phyloP scores from a whole-genome alignment of 768 basidiomycete species.

The Serendipita indica region DNA sequence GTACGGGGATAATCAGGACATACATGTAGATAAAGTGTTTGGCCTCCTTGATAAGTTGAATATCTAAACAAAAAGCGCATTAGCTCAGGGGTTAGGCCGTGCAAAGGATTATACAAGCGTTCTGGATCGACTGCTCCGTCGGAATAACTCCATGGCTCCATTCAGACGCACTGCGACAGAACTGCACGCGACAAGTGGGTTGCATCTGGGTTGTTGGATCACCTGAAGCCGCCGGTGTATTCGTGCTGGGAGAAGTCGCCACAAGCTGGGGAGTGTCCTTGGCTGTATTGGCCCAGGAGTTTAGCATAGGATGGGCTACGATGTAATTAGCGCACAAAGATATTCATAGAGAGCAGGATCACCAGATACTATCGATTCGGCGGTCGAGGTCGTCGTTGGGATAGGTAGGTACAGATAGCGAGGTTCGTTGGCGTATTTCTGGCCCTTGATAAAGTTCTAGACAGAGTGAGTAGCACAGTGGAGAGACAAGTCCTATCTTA shows the following conservation, averaged over 20 bases:
- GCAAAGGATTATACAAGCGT: conserved; percentile 52
- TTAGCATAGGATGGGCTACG: too few relatives aligned
- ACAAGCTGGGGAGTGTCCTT: background rate
- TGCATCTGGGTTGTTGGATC: background rate
- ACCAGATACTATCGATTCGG: too few relatives aligned
- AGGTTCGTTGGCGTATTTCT: background rate
- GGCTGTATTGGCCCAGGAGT: background rate
- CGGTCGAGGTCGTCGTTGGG: conserved; percentile 28
- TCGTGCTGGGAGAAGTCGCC: too few relatives aligned
- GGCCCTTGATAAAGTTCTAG: background rate
- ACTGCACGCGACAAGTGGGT: conserved; percentile 58
- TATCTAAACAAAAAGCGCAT: conserved; percentile 31
- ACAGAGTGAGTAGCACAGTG: background rate
- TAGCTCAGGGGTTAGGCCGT: background rate
- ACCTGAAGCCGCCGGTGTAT: background rate
- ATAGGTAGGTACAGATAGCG: conserved; percentile 11
- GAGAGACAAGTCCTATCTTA: background rate
- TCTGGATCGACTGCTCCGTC: conserved; percentile 82
- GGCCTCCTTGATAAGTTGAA: conserved; percentile 66
- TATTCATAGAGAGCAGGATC: too few relatives aligned
- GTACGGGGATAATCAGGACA: conserved; percentile 20
- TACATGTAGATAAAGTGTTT: conserved; percentile 89
- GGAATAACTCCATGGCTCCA: conserved; percentile 93
- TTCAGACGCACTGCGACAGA: conserved; percentile 71
- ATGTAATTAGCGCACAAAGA: too few relatives aligned